A percentile compares a stretch with the other conserved stretches of the same genome.
phyloP scores from a whole-genome alignment of 2,329 filamentous ascomycete species.

The Microsporum ferrugineum region DNA sequence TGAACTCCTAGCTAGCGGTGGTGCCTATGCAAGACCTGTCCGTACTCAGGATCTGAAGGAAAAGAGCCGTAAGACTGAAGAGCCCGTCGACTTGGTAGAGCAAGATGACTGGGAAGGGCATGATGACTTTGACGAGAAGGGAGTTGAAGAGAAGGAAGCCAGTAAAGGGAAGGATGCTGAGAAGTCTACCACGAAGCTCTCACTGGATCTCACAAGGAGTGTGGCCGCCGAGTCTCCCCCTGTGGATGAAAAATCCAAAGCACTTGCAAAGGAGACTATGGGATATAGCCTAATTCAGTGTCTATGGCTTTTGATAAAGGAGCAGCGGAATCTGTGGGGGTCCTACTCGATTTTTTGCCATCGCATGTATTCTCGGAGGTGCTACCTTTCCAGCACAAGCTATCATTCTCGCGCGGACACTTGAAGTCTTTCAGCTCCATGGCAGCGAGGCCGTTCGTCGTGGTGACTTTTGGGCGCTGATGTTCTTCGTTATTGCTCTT shows the following conservation, averaged over 20 bases:
- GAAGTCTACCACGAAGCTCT: constrained; percentile 5
- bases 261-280: not conserved
- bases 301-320: constrained; percentile 7
- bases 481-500: constrained; percentile 51
- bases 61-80: constrained; percentile 3
- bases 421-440: constrained; percentile 47
- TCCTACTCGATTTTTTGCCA: constrained; percentile 29
- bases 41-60: constrained; percentile 23
- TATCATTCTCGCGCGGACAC: constrained; percentile 50
- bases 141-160: not conserved
- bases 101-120: not conserved
- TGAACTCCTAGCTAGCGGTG: constrained; percentile 20
- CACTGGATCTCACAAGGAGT: not conserved
- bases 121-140: not conserved
- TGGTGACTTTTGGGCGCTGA: constrained; percentile 45
- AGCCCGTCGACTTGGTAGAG: not conserved
- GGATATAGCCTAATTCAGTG: constrained; percentile 20
- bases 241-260: not conserved
- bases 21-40: constrained; percentile 38
- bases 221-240: constrained; percentile 15
- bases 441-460: constrained; percentile 39
- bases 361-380: constrained; percentile 42
- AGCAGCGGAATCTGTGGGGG: not conserved
- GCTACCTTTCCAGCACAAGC: constrained; percentile 47
- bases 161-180: constrained; percentile 17